Evolutionary conservation across 75 land plant genomes (phyloP).

Genomic region (Sequoiadendron giganteum): DNA sequence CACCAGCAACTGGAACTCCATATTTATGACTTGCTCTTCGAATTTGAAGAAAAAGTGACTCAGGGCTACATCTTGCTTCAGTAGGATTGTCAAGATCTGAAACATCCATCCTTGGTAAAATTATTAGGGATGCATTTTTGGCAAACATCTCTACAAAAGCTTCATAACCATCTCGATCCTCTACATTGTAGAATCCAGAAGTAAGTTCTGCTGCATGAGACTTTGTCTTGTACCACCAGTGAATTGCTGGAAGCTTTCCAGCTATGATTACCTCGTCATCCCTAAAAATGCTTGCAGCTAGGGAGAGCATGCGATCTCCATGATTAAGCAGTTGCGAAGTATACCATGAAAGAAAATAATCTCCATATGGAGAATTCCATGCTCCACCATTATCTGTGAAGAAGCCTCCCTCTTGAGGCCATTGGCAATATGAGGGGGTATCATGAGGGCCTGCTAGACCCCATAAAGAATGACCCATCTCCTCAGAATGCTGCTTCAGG

Average conservation of each 20-base stretch:
- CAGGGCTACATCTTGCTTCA: constrained; percentile 39
- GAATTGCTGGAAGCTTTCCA: constrained; percentile 58
- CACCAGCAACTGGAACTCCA: constrained; percentile 58
- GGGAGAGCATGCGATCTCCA: constrained; percentile 55
- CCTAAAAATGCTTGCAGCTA: constrained; percentile 42
- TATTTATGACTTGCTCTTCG: constrained; percentile 51
- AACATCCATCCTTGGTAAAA: constrained; percentile 78
- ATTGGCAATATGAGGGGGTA: constrained; percentile 49
- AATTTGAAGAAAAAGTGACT: constrained; percentile 56
- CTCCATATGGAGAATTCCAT: constrained; percentile 71
- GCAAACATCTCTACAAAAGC: constrained; percentile 58
- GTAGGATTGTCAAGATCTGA: constrained; percentile 34
- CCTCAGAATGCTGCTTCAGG: constrained; percentile 64
- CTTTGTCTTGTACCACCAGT: constrained; percentile 56
- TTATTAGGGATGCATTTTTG: constrained; percentile 50
- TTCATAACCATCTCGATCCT: constrained; percentile 60
- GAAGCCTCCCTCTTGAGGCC: constrained; percentile 44
- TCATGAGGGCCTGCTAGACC: constrained; percentile 76
- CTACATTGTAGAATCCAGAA: constrained; percentile 70
- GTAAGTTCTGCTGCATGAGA: constrained; percentile 69
- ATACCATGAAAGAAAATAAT: constrained; percentile 86
- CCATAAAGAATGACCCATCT: constrained; percentile 52
- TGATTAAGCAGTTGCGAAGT: constrained; percentile 55
- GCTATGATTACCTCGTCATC: constrained; percentile 30
- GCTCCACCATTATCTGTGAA: constrained; percentile 63